These are phyloP conservation scores for Lecanoromycetidae sp. DNA, from an alignment of 2,329 filamentous ascomycete species.

Conservation along the genomic window DNA sequence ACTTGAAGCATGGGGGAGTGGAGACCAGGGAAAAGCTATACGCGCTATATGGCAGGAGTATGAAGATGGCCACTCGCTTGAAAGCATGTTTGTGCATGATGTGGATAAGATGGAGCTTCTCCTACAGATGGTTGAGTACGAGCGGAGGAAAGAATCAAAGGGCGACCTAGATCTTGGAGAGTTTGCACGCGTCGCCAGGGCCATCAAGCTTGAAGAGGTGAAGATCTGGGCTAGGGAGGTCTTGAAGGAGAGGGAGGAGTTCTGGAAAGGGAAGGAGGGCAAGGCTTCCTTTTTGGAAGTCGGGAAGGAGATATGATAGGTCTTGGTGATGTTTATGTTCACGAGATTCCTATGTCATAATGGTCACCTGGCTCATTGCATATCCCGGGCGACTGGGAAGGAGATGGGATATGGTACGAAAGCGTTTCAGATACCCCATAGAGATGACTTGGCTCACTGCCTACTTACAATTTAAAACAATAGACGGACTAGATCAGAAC, in stretches of 20 bases:
- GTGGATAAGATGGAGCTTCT: constrained; percentile 94
- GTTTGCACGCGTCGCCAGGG: constrained; percentile 66
- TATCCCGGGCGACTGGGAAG: too few relatives aligned
- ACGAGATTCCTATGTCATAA: too few relatives aligned
- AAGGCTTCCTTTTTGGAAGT: not conserved
- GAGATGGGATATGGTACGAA: too few relatives aligned
- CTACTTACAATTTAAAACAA: constrained; percentile 1
- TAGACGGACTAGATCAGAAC: not conserved
- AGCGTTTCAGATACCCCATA: too few relatives aligned
- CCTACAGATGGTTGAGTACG: constrained; percentile 93
- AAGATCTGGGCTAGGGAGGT: constrained; percentile 67
- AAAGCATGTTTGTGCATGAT: constrained; percentile 87
- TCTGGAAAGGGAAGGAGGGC: constrained; percentile 48
- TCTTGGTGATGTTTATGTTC: not conserved
- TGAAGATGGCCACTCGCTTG: constrained; percentile 71
- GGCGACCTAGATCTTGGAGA: constrained; percentile 66
- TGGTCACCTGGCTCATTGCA: too few relatives aligned
- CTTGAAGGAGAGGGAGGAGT: constrained; percentile 59
- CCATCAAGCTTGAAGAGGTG: constrained; percentile 65
- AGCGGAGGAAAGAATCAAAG: constrained; percentile 54
- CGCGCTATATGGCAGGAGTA: constrained; percentile 86
- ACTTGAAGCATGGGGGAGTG: constrained; percentile 53
- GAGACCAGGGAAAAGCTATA: constrained; percentile 56
- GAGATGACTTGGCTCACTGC: constrained; percentile 1
- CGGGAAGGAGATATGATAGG: not conserved